Evolutionary conservation across 2,329 filamentous ascomycete genomes (phyloP), one percentile per base, ranked within the genome.

Genomic region (Fusarium beomiforme): DNA sequence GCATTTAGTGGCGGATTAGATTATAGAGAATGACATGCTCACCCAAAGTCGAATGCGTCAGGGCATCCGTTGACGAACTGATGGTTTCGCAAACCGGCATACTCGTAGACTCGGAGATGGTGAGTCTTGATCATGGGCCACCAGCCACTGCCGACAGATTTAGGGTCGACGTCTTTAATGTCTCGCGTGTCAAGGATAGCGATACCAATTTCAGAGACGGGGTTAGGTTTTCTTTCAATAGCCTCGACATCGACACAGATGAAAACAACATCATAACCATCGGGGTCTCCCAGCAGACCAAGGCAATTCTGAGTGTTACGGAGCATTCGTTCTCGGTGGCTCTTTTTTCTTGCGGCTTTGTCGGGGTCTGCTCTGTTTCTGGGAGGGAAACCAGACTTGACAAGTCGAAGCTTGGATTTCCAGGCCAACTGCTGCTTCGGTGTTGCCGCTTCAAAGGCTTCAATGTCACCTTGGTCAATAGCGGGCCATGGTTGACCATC

Each of bases 171-270:
- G 11, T 79, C 81, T 2, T 81, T 74, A 24, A 94, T 77, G 39
- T 87, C 80, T 8, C 80, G 74, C 2, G 92, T 94, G 78, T 98
- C 94, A 0, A 98, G 84, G 5, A 91, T 90, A 3, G 93, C 91
- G 42, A 99, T 85, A 2, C 96, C 96, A 41, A 99, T 86, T 79
- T 99, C 96, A 0, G 95, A 97, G 64, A 98, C 87, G 16, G 88
- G 83, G 36, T 85, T 83, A 16, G 89, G 87, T 46, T 88, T 84
- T 24, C 82, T 81, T 79, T 99, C 96, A 63, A 91, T 93, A 2
- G 91, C 90, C 80, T 99, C 96, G 34, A 96, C 84, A 75, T 99
- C 96, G 46, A 98, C 85, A 68, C 88, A 90, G 64, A 97, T 84
- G 73, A 98, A 92, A 11, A 97, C 85, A 8, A 77, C 72, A 24